Conservation (phyloP, 2,329 filamentous ascomycete genomes). For the Fragosphaeria purpurea region DNA sequence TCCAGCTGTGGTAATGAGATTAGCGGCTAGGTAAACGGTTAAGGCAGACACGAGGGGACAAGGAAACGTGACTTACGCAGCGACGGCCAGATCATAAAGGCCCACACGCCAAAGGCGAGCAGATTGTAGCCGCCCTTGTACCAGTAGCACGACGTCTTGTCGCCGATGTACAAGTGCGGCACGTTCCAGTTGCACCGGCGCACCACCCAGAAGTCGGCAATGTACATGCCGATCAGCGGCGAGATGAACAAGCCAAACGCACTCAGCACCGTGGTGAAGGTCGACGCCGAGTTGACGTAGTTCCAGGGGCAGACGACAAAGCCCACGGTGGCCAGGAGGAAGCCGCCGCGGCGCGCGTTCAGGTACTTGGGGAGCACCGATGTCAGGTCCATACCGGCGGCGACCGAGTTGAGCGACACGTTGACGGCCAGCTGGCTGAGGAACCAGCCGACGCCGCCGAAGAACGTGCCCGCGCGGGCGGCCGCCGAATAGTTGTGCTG, state of each 20-base stretch:
- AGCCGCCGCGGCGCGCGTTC: constrained; percentile 9
- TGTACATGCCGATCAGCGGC: constrained; percentile 12
- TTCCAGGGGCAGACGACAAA: constrained; percentile 12
- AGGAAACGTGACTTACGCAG: background rate
- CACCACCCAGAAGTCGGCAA: constrained; percentile 6
- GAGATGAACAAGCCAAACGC: constrained; percentile 15
- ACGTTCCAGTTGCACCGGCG: constrained; percentile 13
- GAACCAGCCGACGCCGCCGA: constrained; percentile 10
- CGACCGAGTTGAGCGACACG: constrained; percentile 10
- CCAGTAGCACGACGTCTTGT: constrained; percentile 15
- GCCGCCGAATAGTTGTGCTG: constrained; percentile 7
- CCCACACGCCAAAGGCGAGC: constrained; percentile 12
- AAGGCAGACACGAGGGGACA: too few relatives aligned
- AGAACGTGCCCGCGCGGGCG: constrained; percentile 10
- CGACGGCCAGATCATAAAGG: background rate
- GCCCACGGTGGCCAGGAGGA: constrained; percentile 12
- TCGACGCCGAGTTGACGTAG: constrained; percentile 11
- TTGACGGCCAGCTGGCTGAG: constrained; percentile 11
- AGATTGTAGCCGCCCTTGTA: constrained; percentile 11
- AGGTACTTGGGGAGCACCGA: constrained; percentile 11
- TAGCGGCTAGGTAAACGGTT: too few relatives aligned
- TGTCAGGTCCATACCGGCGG: constrained; percentile 13
- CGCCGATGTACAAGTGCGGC: constrained; percentile 13
- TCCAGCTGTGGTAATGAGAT: too few relatives aligned
- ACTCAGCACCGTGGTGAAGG: constrained; percentile 14